Evolutionary conservation across 106 monocot species (phyloP), one percentile per base, ranked within the genome.

Genomic region (Gastrodia elata): DNA sequence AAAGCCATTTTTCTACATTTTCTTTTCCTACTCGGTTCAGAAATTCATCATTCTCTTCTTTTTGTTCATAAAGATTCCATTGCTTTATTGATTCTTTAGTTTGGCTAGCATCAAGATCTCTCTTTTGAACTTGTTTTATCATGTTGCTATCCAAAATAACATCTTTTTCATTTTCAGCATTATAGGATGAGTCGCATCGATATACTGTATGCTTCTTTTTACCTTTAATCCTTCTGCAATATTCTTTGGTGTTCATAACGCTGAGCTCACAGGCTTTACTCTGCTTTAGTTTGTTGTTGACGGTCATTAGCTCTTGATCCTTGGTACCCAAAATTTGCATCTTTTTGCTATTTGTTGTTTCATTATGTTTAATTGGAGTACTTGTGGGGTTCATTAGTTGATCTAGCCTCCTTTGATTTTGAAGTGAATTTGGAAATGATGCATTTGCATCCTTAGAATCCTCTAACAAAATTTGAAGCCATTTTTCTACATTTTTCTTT

Each of bases 1-100:
- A 74, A 41, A 88, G 85, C 96, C 96, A 92, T 57, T 81, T 88
- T 41, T 96, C 92, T 38, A 90, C 69, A 72, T 90, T 96, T 42
- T 49, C 84, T 80, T 84, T 92, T 38, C 96, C 92, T 26, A 68
- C 25, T 56, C 82, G 75, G 27, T 82, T 82, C 34, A 52, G 78
- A 39, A 77, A 34, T 38, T 78, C 85, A 20, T 85, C 80, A 37
- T 78, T 76, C 32, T 72, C 81, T 30, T 78, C 73, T 46, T 73
- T 34, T 1, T 58, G 67, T 41, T 46, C 18, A 65, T 22, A 14
- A 27, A 42, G 25, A 11, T 22, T 13, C 28, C 1, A 39, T 56
- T 64, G 2, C 73, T 33, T 68, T 32, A 32, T 80, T 65, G 33
- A 36, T 18, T 61, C 38, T 11, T 13, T 39, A 10, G 30, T 52